Evolutionary conservation across 192 early-diverging fungal genomes (phyloP), one percentile per base, ranked within the genome.

Genomic region (Dissophora globulifera): DNA sequence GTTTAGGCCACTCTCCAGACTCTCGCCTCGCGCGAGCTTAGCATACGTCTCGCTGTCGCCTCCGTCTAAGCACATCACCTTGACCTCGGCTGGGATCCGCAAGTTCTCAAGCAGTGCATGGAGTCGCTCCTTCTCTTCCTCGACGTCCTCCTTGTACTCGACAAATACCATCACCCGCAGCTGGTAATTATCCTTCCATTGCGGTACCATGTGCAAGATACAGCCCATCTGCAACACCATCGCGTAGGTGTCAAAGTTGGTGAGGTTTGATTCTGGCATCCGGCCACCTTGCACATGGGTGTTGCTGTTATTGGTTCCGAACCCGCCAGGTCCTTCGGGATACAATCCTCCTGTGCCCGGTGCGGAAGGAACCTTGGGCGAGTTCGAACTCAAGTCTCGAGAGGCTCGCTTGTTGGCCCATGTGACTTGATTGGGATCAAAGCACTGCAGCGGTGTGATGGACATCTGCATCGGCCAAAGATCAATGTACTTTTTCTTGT

Each of bases 221-320:
- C 88, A 89, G 17, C 88, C 91, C 50, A 92, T 83, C 76, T 92
- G 91, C 41, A 92, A 69, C 9, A 92, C 89, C 86, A 91, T 86
- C 30, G 90, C 86, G 60, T 91, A 91, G 0, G 89, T 88, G 50
- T 89, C 86, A 81, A 92, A 89, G 42, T 86, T 86, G 13, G 63
- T 58, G 78, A 83, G 55, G 72, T 70, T 69, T 65, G 81, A 35
- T 68, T 62, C 55, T 62, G 67, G 16, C 56, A 55, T 53, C 79
- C 32, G 27, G 33, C 25, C 23, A n/a, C n/a, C n/a, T n/a, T n/a
- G n/a, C n/a, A n/a, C n/a, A n/a, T n/a, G n/a, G n/a, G n/a, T n/a
- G n/a, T n/a, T n/a, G n/a, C n/a, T n/a, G n/a, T n/a, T n/a, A n/a
- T n/a, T n/a, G n/a, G n/a, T n/a, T n/a, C n/a, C n/a, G n/a, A n/a